Base-by-base conservation (phyloP, 306 rosid genomes). In the Prinsepia uniflora region DNA sequence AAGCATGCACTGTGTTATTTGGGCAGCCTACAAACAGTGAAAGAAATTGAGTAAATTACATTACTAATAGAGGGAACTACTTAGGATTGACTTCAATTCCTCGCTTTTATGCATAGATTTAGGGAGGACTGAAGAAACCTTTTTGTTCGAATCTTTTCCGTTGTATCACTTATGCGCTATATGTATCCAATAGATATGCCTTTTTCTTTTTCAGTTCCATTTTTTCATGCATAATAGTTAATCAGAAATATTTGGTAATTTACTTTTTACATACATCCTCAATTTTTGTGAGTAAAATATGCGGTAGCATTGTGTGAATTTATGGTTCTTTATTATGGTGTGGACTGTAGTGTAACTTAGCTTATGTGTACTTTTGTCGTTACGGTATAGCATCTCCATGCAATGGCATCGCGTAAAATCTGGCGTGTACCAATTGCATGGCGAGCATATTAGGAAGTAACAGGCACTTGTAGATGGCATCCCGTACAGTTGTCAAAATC, bases 401-500 rank as follows among this genome's bases (percentile, higher is more conserved):
- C 67, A 40, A 49, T 58, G 67, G 71, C 34, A 9, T 76, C 39
- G 39, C 69, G 69, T 57, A 46, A 43, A 36, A 60, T 68, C 44
- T 70, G 76, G 67, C 54, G 30, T 30, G 36, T 47, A 42, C 61
- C 44, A 40, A 65, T 66, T 71, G 72, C 17, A 44, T 46, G 30
- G 54, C 7, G 59, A 75, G 41, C 76, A 58, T n/a, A 66, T 65
- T 36, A n/a, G 77, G 78, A 78, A 65, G 82, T 71, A 24, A 71
- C 50, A 2, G 65, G 52, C 54, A 47, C 63, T 67, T 55, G 20
- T 73, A 53, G 8, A 63, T 40, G 50, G 57, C 56, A 11, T 18
- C 46, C 36, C 36, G 8, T 45, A 82, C 82, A 82, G 72, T 78
- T 78, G 85, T 78, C 85, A 74, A 20, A 74, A 74, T 54, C 7